Percentiles rank a stretch among this genome's conserved stretches.
These are phyloP conservation scores for Triticum urartu DNA, from an alignment of 176 grass and related monocot species.

Conservation along the genomic window DNA sequence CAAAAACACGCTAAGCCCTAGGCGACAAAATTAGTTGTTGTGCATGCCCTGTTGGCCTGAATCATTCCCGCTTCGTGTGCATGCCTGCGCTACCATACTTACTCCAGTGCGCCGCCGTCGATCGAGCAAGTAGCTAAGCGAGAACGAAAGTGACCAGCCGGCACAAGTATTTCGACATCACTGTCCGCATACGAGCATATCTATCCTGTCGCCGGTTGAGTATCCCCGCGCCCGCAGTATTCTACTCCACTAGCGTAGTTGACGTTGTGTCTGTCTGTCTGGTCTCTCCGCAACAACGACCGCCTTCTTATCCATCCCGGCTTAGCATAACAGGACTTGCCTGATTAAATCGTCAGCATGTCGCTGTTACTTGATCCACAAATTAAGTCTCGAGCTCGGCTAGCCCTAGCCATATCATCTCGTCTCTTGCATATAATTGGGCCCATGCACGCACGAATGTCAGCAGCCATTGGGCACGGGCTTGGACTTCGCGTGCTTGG, in stretches of 20 bases:
- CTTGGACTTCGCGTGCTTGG: neutral
- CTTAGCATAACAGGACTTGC: neutral
- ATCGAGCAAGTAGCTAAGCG: too few relatives aligned
- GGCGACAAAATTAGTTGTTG: neutral
- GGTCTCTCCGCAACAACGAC: neutral
- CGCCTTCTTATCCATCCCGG: neutral
- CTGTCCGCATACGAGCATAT: neutral
- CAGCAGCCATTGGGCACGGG: slow-evolving; percentile 13
- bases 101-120: too few relatives aligned
- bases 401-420: neutral
- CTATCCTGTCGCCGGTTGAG: neutral
- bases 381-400: neutral
- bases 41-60: neutral
- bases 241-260: neutral
- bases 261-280: slow-evolving; percentile 7
- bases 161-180: neutral
- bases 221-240: neutral
- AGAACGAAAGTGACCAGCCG: neutral
- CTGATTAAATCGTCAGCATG: neutral
- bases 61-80: too few relatives aligned
- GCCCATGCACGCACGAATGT: neutral
- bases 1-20: too few relatives aligned
- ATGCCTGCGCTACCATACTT: too few relatives aligned
- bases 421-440: slow-evolving; percentile 19
- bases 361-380: slow-evolving; percentile 45